phyloP scores from a whole-genome alignment of 1,139 yeast species.

The Taphrina betulina region DNA sequence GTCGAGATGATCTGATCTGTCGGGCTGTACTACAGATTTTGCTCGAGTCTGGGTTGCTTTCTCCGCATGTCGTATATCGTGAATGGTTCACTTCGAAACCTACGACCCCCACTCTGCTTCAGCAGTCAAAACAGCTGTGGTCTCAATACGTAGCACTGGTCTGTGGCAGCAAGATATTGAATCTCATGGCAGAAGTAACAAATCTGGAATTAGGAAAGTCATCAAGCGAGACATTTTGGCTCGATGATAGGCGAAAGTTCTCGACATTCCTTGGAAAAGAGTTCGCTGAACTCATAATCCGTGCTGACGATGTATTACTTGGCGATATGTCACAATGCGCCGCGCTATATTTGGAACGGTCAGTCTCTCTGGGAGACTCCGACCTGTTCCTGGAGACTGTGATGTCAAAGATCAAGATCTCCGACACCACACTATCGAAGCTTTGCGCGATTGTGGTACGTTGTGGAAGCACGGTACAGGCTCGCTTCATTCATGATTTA shows the following conservation, averaged over 20 bases:
- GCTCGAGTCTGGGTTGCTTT: neutral
- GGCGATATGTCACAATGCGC: too few species aligned
- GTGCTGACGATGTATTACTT: too few species aligned
- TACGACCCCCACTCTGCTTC: too few species aligned
- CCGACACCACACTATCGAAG: too few species aligned
- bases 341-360: neutral
- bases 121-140: conserved; percentile 19
- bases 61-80: neutral
- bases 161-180: conserved; percentile 7
- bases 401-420: neutral
- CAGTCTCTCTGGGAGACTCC: neutral
- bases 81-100: neutral
- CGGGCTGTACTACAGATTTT: conserved; percentile 1
- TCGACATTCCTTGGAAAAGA: too few species aligned
- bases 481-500: too few species aligned
- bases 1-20: neutral
- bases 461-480: too few species aligned
- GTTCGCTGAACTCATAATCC: too few species aligned
- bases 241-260: too few species aligned
- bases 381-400: neutral
- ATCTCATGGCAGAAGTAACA: conserved; percentile 4
- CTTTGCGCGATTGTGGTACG: too few species aligned
- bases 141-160: neutral
- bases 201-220: too few species aligned
- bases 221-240: too few species aligned